Base-by-base conservation (phyloP, 306 rosid genomes). In the Casuarina equisetifolia region DNA sequence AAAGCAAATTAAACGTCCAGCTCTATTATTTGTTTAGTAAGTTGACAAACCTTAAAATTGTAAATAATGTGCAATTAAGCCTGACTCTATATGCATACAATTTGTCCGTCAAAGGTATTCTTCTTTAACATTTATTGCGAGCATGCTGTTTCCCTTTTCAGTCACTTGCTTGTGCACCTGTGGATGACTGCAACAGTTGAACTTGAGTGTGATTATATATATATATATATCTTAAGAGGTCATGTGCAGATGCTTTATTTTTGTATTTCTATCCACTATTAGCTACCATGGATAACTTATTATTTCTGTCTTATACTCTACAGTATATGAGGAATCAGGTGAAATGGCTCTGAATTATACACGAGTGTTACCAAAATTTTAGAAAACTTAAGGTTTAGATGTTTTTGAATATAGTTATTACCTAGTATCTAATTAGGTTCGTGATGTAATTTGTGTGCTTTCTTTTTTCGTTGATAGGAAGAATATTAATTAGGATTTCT, bases 131-230 rank as follows among this genome's bases (percentile, higher is more conserved):
- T 9, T 63, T 38, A 38, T 3, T 9, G 69, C 38, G 46, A 1
- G 44, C 16, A 38, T 63, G 46, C 15, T 39, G 69, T 63, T 63
- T 63, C 13, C 15, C 39, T 36, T 36, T 63, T 63, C 13, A 40
- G 25, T 35, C 10, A 38, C 2, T 25, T 35, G 3, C 44, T 62
- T 61, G 16, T 62, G 45, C n/a, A 13, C n/a, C 10, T 62, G 44
- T 15, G 11, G 69, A 62, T 62, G 43, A 62, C 19, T 36, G 69
- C 45, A 38, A 63, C 20, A 63, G 46, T 63, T 63, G 69, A 63
- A 35, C 45, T 13, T 63, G 69, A 36, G 44, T 38, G 46, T 16
- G 45, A 63, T 63, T 1, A 25, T 25, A 25, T 25, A 25, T 25
- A 25, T 3, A 16, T 36, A 40, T 63, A 38, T 38, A 63, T 63